Percentiles rank a stretch among this genome's conserved stretches.
These are phyloP conservation scores for Teratosphaeria zuluensis DNA, from an alignment of 2,329 filamentous ascomycete genomes.

Conservation along the genomic window DNA sequence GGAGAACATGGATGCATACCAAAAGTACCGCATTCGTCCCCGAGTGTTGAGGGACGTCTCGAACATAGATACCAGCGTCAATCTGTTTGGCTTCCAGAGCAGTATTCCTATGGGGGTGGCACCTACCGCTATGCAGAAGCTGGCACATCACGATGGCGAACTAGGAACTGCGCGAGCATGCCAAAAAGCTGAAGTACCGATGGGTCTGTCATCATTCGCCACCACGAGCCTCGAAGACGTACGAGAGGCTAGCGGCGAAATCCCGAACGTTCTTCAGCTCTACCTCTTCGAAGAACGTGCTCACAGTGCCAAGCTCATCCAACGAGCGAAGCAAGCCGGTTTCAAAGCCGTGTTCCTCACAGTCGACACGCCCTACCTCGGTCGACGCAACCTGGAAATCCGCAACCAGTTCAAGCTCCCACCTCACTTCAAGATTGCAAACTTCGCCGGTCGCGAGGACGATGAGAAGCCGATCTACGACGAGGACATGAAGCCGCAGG, in stretches of 20 bases:
- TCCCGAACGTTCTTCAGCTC: slow-evolving; percentile 45
- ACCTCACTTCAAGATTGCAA: slow-evolving; percentile 26
- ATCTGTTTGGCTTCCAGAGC: slow-evolving; percentile 37
- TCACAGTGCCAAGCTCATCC: slow-evolving; percentile 35
- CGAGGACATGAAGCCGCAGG: slow-evolving; percentile 2
- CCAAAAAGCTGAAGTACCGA: slow-evolving; percentile 33
- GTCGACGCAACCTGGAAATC: slow-evolving; percentile 44
- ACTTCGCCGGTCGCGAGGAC: slow-evolving; percentile 19
- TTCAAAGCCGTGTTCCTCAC: slow-evolving; percentile 49
- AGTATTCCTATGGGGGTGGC: slow-evolving; percentile 45
- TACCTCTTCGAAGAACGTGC: slow-evolving; percentile 45
- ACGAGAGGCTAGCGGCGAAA: slow-evolving; percentile 30
- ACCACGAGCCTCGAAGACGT: slow-evolving; percentile 45
- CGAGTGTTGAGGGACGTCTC: slow-evolving; percentile 34
- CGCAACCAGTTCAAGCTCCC: slow-evolving; percentile 42
- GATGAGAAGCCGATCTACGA: slow-evolving; percentile 10
- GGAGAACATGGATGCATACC: slow-evolving; percentile 46
- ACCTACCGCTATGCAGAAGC: slow-evolving; percentile 44
- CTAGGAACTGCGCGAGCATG: slow-evolving; percentile 41
- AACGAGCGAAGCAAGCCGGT: slow-evolving; percentile 30
- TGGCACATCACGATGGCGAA: slow-evolving; percentile 46
- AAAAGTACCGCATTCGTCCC: slow-evolving; percentile 33
- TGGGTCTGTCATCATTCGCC: slow-evolving; percentile 43
- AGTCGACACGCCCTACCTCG: slow-evolving; percentile 47
- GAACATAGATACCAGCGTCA: slow-evolving; percentile 31